Evolutionary conservation across 2,329 filamentous ascomycete genomes (phyloP), one percentile per base, ranked within the genome.

Genomic region (Cladosporium sp.): DNA sequence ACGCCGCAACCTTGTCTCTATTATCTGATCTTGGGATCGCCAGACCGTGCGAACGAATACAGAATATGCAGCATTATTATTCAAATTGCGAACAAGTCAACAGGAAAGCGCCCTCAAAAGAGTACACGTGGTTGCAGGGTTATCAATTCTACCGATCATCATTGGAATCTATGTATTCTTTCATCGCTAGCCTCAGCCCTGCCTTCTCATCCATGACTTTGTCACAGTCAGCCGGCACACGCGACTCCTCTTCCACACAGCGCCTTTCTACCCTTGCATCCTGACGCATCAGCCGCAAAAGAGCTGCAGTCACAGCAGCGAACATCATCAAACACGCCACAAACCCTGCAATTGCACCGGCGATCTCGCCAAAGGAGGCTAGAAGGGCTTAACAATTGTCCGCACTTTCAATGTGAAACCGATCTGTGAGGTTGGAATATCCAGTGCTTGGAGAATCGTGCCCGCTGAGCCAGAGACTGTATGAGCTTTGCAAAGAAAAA

Each of bases 391-490:
- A n/a, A 12, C 7, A 10, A 21, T 31, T n/a, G 16, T 33, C 53
- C n/a, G 0, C 29, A 3, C 29, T 31, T n/a, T 56, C 53, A n/a
- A 56, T 35, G 1, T 35, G 31, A n/a, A 56, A 56, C 53, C 31
- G 28, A 31, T 56, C 23, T 3, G 53, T 56, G 29, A 56, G 1
- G 31, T 56, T 56, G 53, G 53, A 31, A 31, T 56, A 56, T 14
- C 53, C 53, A 23, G 11, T 35, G 31, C 53, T 35, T 14, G 29
- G 29, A n/a, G 28, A 33, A n/a, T 56, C 53, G 53, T 12, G 23
- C 1, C 53, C 53, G 8, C 31, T 56, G 53, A 56, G 53, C 53
- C 53, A 56, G 31, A 56, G 53, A 3, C 53, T 56, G 53, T 56
- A 56, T 16, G 53, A 33, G n/a, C 53, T 56, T 29, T 23, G 10